These are phyloP conservation scores for Colletotrichum spaethianum DNA, from an alignment of 2,329 filamentous ascomycete genomes.

Conservation along the genomic window DNA sequence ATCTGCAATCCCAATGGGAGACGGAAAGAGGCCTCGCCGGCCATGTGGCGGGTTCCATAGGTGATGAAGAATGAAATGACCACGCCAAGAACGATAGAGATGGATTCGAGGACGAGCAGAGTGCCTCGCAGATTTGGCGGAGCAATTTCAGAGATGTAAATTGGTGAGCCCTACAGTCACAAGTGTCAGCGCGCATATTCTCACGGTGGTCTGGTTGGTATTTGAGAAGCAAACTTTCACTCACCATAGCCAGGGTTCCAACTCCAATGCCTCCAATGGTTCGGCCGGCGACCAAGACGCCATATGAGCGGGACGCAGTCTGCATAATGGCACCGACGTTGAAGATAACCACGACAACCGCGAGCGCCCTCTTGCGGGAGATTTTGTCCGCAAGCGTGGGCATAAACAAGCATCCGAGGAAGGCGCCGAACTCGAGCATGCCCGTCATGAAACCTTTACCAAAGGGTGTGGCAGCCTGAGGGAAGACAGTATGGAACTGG, in stretches of 20 bases:
- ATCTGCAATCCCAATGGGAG: constrained; percentile 64
- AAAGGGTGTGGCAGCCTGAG: constrained; percentile 46
- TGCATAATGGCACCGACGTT: constrained; percentile 59
- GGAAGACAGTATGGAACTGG: constrained; percentile 58
- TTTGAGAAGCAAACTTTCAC: not conserved
- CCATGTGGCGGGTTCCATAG: constrained; percentile 63
- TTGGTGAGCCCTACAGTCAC: constrained; percentile 44
- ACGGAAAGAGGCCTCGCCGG: constrained; percentile 58
- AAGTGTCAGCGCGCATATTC: not conserved
- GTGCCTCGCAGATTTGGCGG: constrained; percentile 57
- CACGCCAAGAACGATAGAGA: constrained; percentile 66
- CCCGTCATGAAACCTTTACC: constrained; percentile 54
- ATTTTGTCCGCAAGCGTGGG: constrained; percentile 57
- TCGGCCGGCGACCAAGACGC: constrained; percentile 46
- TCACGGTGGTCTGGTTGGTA: accelerated
- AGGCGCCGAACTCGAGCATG: constrained; percentile 58
- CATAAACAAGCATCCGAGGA: constrained; percentile 53
- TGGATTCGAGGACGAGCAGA: constrained; percentile 64
- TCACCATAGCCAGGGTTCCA: constrained; percentile 48
- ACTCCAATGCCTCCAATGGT: constrained; percentile 51
- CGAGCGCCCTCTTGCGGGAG: constrained; percentile 59
- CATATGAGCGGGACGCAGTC: constrained; percentile 48
- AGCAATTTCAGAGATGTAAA: constrained; percentile 52
- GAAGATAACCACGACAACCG: constrained; percentile 56
- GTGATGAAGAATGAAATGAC: constrained; percentile 69